Evolutionary conservation across 306 rosid species (phyloP), one percentile per base, ranked within the genome.

Genomic region (Ormosia semicastrata): DNA sequence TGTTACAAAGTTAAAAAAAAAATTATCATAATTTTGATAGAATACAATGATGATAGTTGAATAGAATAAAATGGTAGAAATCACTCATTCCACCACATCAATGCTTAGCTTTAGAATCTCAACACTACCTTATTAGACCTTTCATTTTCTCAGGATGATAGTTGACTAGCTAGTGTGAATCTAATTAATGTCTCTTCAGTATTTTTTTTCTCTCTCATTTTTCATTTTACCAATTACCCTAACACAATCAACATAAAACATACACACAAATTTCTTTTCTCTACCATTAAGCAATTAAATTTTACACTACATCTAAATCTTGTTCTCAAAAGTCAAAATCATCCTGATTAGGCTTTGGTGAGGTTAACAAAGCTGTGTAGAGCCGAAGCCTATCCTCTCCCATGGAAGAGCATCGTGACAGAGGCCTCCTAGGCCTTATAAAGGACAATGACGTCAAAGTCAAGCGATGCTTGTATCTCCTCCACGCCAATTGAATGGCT

Each of bases 401-500:
- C 85, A 91, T 0, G 0, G 98, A 94, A 71, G 97, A 89, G 63
- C 88, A 89, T 3, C 97, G 71, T 0, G 96, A 94, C 44, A 92
- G 13, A 0, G 98, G 98, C 14, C 98, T 90, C 58, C 98, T 81
- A 0, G 97, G 98, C 63, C 97, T 87, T 41, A 94, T 94, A 54
- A 94, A 92, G 0, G 95, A 92, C 84, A 94, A 56, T 0, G 98
- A 92, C 0, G 94, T 87, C 76, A 94, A 88, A 4, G 97, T 91
- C 43, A 94, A 76, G 24, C 88, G 66, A 56, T 94, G 97, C 66
- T 67, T 89, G 60, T 94, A 92, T 49, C 96, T 89, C 70, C 96
- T 88, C 98, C 98, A 94, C 0, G 98, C 97, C 54, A 94, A 64
- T 57, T 94, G 98, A 47, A 94, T 91, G 8, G 97, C 98, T 43